Base-by-base conservation (phyloP, 78 protist species). In the Dictyostelium capitatum region DNA sequence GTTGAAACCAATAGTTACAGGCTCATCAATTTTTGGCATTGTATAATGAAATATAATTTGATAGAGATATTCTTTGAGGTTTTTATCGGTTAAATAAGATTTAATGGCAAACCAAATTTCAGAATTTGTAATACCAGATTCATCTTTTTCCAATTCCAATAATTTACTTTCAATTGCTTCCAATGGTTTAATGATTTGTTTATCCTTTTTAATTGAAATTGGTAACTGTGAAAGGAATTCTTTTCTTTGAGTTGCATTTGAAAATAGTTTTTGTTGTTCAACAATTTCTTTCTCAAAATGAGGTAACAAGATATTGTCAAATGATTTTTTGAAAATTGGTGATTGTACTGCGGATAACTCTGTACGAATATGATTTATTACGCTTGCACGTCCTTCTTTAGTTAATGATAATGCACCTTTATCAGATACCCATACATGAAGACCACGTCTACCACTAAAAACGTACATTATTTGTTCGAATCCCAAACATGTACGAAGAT, bases 381-480 rank as follows among this genome's bases (percentile, higher is more conserved):
- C 54, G 3, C 99, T 95, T 0, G 46, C n/a, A 17, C 99, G 96
- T 41, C 41, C 95, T 10, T 97, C 97, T 85, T 75, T 20, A 11
- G 56, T 11, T 82, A 98, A 64, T 32, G 0, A 23, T 6, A 99
- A 69, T 0, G 99, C 99, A 0, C 93, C 47, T 23, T 69, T 25
- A 80, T 99, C 99, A 15, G 96, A 80, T 30, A 99, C 99, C 99
- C 99, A 99, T 23, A 99, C 96, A 32, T 99, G 99, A 28, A 99
- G 54, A 23, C 99, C 99, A 19, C 99, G 98, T 3, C 99, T 90
- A 17, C 99, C 99, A 19, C 98, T 95, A 89, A 95, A 99, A 17
- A 99, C 99, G 97, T 99, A 99, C 47, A 99, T 94, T 5, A 96
- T 51, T 65, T 98, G 96, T 64, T 95, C 14, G 57, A 95, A 99